phyloP scores from a whole-genome alignment of 2,329 filamentous ascomycete genomes.

The Podosphaera xanthii region DNA sequence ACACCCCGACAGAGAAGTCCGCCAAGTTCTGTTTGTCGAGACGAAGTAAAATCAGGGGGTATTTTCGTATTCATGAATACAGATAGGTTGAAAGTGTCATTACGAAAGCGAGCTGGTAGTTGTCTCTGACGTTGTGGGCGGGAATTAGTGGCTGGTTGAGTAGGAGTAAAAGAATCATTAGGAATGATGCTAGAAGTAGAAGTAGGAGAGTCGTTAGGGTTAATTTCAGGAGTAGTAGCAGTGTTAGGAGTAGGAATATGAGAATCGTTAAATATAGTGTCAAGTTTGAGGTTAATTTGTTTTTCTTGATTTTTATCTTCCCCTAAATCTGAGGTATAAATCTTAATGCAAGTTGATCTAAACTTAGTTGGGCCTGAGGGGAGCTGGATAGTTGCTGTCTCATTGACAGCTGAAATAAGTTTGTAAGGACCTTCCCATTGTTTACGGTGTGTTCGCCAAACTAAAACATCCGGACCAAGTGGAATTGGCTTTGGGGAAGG shows the following conservation, averaged over 20 bases:
- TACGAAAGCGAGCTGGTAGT: background rate
- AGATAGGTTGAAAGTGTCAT: background rate
- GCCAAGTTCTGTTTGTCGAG: background rate
- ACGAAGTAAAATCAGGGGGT: background rate
- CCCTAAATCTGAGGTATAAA: background rate
- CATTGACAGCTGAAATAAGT: background rate
- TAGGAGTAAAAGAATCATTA: too few species aligned
- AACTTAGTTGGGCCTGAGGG: background rate
- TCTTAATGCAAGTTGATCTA: background rate
- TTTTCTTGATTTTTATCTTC: background rate
- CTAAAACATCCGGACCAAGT: constrained; percentile 1
- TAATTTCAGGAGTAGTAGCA: too few species aligned
- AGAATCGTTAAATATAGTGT: too few species aligned
- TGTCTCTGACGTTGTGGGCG: background rate
- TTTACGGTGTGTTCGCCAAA: constrained; percentile 1
- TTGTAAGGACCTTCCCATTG: constrained; percentile 1
- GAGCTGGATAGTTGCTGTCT: background rate
- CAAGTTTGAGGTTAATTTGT: background rate
- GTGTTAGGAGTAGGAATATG: too few species aligned
- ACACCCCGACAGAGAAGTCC: background rate
- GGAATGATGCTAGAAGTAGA: too few species aligned
- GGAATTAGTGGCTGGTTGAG: too few species aligned
- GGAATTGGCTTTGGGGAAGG: background rate
- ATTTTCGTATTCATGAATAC: background rate
- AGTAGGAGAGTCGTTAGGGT: too few species aligned